Percentiles rank a stretch among this genome's conserved stretches.
These are phyloP conservation scores for Stachybotrys elegans DNA, from an alignment of 2,329 filamentous ascomycete genomes.

Conservation along the genomic window DNA sequence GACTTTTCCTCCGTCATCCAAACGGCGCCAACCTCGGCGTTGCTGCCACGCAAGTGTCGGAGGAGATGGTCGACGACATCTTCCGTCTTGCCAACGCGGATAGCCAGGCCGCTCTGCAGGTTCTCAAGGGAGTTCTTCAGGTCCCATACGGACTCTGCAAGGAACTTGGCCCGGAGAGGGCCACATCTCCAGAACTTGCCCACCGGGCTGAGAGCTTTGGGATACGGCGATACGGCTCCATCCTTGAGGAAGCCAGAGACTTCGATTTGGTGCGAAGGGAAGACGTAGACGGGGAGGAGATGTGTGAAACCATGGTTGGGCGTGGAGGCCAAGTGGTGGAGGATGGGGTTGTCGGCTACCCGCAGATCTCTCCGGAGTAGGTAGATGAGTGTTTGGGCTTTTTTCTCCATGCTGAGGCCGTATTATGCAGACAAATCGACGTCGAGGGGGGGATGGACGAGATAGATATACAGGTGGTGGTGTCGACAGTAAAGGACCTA, in stretches of 20 bases:
- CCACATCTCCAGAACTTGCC: constrained; percentile 70
- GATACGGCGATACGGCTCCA: constrained; percentile 56
- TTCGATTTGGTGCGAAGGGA: constrained; percentile 67
- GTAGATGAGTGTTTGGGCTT: constrained; percentile 59
- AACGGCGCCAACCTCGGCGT: constrained; percentile 51
- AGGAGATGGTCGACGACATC: constrained; percentile 58
- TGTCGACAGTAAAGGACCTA: no score
- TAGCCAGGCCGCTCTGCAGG: constrained; percentile 53
- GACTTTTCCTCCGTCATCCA: constrained; percentile 73
- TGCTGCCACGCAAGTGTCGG: constrained; percentile 35
- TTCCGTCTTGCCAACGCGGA: constrained; percentile 57
- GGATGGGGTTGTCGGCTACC: constrained; percentile 67
- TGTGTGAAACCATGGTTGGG: constrained; percentile 57
- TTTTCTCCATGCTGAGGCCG: not conserved
- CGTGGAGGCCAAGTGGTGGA: constrained; percentile 50
- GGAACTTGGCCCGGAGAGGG: constrained; percentile 64
- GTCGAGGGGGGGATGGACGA: not conserved
- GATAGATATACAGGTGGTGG: no score
- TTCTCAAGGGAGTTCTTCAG: constrained; percentile 57
- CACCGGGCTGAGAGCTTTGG: constrained; percentile 60
- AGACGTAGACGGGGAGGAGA: constrained; percentile 65
- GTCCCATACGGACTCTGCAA: constrained; percentile 69
- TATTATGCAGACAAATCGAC: not conserved
- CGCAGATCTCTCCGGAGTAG: constrained; percentile 69
- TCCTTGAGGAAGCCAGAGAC: constrained; percentile 65